phyloP scores from a whole-genome alignment of 768 basidiomycete genomes.

The Kwoniella shandongensis region DNA sequence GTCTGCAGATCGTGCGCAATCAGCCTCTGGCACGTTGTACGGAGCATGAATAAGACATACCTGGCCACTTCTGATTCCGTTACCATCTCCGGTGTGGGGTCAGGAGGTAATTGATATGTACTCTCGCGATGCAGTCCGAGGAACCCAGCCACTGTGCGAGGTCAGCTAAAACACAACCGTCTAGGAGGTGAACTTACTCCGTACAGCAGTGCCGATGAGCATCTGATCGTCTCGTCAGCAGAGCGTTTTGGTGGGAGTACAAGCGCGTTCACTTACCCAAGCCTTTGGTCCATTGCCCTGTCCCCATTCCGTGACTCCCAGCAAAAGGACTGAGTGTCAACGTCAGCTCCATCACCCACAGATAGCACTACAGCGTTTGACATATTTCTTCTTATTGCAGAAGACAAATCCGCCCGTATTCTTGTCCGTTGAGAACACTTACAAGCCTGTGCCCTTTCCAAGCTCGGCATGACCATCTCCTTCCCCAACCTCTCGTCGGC shows the following conservation, averaged over 20 bases:
- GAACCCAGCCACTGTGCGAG: slow-evolving; percentile 19
- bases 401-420: too few species aligned
- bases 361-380: not conserved
- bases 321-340: slow-evolving; percentile 13
- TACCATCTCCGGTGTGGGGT: slow-evolving; percentile 13
- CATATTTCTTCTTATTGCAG: too few species aligned
- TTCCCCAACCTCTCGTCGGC: slow-evolving; percentile 15
- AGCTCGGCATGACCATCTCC: slow-evolving; percentile 20
- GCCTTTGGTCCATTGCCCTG: slow-evolving; percentile 26
- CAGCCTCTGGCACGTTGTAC: not conserved
- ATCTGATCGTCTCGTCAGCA: slow-evolving; percentile 8
- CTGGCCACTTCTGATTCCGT: slow-evolving; percentile 22
- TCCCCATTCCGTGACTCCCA: slow-evolving; percentile 23
- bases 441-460: slow-evolving; percentile 26
- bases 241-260: not conserved
- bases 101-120: slow-evolving; percentile 18
- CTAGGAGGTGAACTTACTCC: slow-evolving; percentile 10
- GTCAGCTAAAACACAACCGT: too few species aligned
- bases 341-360: not conserved
- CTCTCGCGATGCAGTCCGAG: slow-evolving; percentile 19
- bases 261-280: slow-evolving; percentile 10
- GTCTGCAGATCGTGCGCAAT: slow-evolving; percentile 2
- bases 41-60: slow-evolving; percentile 5
- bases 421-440: slow-evolving; percentile 1
- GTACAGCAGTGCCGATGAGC: slow-evolving; percentile 24